These are phyloP conservation scores for Podila epigama DNA, from an alignment of 192 early-diverging fungal genomes.

Conservation along the genomic window DNA sequence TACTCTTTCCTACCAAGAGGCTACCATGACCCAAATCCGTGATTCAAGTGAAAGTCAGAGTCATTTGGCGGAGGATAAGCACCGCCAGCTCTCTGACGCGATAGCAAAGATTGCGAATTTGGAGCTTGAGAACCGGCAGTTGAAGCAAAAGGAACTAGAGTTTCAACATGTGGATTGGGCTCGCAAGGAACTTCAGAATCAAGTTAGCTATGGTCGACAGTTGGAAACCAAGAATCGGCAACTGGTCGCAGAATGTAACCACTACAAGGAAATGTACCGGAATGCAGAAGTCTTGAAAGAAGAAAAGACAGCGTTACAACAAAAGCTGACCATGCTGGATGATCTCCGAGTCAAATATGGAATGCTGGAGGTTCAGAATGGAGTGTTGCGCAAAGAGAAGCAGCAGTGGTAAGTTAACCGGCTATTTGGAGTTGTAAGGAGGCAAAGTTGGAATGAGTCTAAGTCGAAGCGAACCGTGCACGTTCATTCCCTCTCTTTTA, in stretches of 20 bases:
- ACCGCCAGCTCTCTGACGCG: conserved; percentile 19
- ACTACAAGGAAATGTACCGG: conserved; percentile 52
- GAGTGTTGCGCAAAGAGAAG: conserved; percentile 58
- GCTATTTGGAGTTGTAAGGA: too few species aligned
- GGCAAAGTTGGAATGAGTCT: too few species aligned
- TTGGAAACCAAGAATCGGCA: conserved; percentile 63
- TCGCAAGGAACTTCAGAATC: conserved; percentile 54
- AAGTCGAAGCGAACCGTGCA: too few species aligned
- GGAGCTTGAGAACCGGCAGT: conserved; percentile 38
- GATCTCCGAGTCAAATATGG: conserved; percentile 54
- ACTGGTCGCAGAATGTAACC: conserved; percentile 55
- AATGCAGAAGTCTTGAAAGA: conserved; percentile 62
- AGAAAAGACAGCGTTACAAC: conserved; percentile 61
- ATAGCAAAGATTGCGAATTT: conserved; percentile 16
- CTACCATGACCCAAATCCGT: conserved; percentile 14
- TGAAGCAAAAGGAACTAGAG: conserved; percentile 12
- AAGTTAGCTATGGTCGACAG: conserved; percentile 59
- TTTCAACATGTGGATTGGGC: conserved; percentile 43
- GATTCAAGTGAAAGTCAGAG: conserved; percentile 34
- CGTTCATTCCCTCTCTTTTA: neutral
- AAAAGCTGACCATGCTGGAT: conserved; percentile 62
- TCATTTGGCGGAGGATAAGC: conserved; percentile 24
- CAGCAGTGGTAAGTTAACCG: conserved; percentile 60
- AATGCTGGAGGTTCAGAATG: conserved; percentile 58
- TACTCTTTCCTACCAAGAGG: conserved; percentile 27